Evolutionary conservation across 139 green algal species (phyloP), one percentile per base, ranked within the genome.

Genomic region (Tetraselmis chui): DNA sequence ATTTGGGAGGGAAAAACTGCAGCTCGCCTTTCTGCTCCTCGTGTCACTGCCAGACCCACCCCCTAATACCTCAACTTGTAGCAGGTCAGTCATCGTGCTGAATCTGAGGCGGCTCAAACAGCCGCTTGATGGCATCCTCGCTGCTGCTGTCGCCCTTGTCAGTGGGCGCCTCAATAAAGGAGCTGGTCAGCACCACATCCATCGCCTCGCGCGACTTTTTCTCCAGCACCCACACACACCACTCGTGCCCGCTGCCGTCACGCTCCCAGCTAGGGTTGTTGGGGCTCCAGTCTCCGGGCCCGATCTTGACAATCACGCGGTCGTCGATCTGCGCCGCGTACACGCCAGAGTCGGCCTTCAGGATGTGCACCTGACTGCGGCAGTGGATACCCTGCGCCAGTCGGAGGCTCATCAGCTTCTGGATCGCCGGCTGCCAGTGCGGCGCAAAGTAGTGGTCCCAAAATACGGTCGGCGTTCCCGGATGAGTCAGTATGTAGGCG

Each of bases 401-500:
- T 11, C 89, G 82, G 26, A 87, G 32, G 74, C 80, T 22, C 5
- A 93, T 82, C 27, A 93, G 84, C 45, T 89, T 67, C 26, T 80
- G 30, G 23, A 91, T 87, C 1, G 78, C 28, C 29, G 86, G 67
- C 24, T 84, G 74, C 58, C 89, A 30, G 77, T 81, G 78, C 5
- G 82, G 86, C n/a, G 89, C 82, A 59, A 84, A 91, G 59, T 86
- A 32, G 83, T 93, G 89, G 77, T 92, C 88, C 59, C 82, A 92
- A 78, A 93, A 93, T 30, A 93, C 83, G 1, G 84, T 83, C 1
- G 89, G 89, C n/a, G 29, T 58, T 1, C 89, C 89, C 11, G 89
- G 89, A 80, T 93, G 89, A 30, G 89, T 93, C 28, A 93, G 85
- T 59, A 93, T 91, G 84, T 93, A 93, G 18, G 85, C 88, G 81